Base-by-base conservation (phyloP, 208 protist species). In the Crithidia bombi region DNA sequence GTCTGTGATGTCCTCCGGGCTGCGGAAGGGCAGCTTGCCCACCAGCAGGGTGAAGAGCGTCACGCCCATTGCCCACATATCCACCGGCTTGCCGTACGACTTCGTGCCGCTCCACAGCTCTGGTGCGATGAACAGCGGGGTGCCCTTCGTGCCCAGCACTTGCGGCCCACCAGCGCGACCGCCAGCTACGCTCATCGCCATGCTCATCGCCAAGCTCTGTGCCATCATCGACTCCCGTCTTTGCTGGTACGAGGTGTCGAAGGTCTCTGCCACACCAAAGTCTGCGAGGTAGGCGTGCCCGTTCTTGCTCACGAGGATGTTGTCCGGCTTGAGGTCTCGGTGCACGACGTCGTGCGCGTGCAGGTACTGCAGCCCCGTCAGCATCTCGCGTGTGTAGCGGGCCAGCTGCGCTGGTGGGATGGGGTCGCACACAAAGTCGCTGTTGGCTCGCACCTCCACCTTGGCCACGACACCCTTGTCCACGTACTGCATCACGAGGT, bases 401-500 rank as follows among this genome's bases (percentile, higher is more conserved):
- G 72, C 73, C 17, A 92, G 73, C 55, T 78, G 41, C 14, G 19
- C 17, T 19, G 76, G 58, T 36, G 79, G 69, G 43, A 93, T 82
- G 14, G 84, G 79, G 30, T 81, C 78, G 54, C 82, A 89, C 54
- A 86, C 73, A 14, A 69, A 33, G 41, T 73, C 70, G 36, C 58
- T 67, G 35, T 36, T 43, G 35, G 74, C 62, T 49, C 21, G 30
- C 61, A 71, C 70, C 35, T 57, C n/a, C 35, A 89, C 50, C 43
- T 75, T 66, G 26, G 69, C 78, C 55, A 93, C 82, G 14, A 82
- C 71, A n/a, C 88, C 88, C 28, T 69, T 75, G 65, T 87, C 71
- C 26, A 91, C 78, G 68, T 97, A 98, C 81, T 97, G 92, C 84
- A 98, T 94, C 15, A 98, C 92, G 26, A 98, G 73, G 61, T 96